A percentile compares a stretch with the other conserved stretches of the same genome.
These are phyloP conservation scores for Scedosporium dehoogii DNA, from an alignment of 2,329 filamentous ascomycete species.

Conservation along the genomic window DNA sequence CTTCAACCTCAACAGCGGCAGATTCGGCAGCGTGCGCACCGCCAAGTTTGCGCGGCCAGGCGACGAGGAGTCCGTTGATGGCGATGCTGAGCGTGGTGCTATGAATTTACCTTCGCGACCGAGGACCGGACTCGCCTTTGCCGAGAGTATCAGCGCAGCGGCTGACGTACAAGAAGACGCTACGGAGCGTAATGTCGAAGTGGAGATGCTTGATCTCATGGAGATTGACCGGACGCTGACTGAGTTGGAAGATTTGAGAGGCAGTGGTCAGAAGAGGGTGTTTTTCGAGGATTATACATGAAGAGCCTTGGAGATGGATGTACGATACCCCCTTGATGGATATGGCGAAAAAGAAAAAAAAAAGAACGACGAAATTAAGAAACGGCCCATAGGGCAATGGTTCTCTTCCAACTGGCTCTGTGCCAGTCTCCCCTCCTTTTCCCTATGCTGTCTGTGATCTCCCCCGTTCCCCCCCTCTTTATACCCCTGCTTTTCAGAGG, in stretches of 20 bases:
- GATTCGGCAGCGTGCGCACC: slow-evolving; percentile 24
- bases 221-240: slow-evolving; percentile 53
- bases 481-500: not conserved
- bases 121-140: slow-evolving; percentile 37
- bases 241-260: slow-evolving; percentile 39
- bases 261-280: slow-evolving; percentile 38
- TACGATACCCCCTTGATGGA: slow-evolving; percentile 25
- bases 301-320: slow-evolving; percentile 11
- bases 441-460: not conserved
- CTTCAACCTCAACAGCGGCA: slow-evolving; percentile 41
- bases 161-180: slow-evolving; percentile 41
- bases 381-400: not conserved
- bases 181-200: slow-evolving; percentile 43
- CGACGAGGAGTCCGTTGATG: not conserved
- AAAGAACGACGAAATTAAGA: not conserved
- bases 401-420: not conserved
- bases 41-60: not conserved
- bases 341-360: not conserved
- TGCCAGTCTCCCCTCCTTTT: not conserved
- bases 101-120: slow-evolving; percentile 19
- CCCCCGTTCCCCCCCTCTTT: slow-evolving; percentile 3
- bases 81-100: slow-evolving; percentile 2
- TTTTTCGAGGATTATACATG: slow-evolving; percentile 33
- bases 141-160: slow-evolving; percentile 38
- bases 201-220: slow-evolving; percentile 55